These are phyloP conservation scores for Ustilago bromivora DNA, from an alignment of 1,284 basidiomycete genomes.

Conservation along the genomic window DNA sequence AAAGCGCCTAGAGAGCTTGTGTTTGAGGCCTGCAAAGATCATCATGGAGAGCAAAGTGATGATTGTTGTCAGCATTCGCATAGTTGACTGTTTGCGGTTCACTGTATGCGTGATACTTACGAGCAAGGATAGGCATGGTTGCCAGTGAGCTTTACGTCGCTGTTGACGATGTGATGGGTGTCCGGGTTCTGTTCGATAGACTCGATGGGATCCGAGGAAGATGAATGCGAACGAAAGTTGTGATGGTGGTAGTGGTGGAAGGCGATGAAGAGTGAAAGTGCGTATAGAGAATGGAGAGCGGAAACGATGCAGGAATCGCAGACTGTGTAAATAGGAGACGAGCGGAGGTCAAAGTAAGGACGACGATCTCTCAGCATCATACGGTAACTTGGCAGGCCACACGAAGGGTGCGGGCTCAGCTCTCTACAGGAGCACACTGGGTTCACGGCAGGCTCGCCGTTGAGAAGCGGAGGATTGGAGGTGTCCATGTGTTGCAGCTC, in stretches of 20 bases:
- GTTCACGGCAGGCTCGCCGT: not conserved
- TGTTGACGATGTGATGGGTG: not conserved
- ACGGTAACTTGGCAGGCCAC: too few relatives aligned
- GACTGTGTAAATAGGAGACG: constrained; percentile 39
- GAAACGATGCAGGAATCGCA: constrained; percentile 15
- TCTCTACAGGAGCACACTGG: not conserved
- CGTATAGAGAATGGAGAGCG: constrained; percentile 2
- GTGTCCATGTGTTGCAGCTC: constrained; percentile 7
- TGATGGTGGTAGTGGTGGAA: not conserved
- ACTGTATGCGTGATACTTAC: constrained; percentile 19
- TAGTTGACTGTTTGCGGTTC: not conserved
- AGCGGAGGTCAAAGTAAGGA: constrained; percentile 30
- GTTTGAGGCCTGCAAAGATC: constrained; percentile 33
- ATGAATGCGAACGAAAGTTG: constrained; percentile 1
- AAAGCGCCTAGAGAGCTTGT: constrained; percentile 42
- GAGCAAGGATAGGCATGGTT: constrained; percentile 32
- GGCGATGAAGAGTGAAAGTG: not conserved
- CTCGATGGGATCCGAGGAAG: constrained; percentile 8
- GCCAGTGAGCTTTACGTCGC: constrained; percentile 4
- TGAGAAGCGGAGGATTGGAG: not conserved
- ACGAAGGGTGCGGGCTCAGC: not conserved
- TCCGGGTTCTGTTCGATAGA: not conserved
- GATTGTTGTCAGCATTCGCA: not conserved
- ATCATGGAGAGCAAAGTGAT: not conserved
- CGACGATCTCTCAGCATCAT: not conserved